Percentiles rank a stretch among this genome's conserved stretches.
phyloP scores from a whole-genome alignment of 805 yeast species.

The Groenewaldozyma tartarivorans region DNA sequence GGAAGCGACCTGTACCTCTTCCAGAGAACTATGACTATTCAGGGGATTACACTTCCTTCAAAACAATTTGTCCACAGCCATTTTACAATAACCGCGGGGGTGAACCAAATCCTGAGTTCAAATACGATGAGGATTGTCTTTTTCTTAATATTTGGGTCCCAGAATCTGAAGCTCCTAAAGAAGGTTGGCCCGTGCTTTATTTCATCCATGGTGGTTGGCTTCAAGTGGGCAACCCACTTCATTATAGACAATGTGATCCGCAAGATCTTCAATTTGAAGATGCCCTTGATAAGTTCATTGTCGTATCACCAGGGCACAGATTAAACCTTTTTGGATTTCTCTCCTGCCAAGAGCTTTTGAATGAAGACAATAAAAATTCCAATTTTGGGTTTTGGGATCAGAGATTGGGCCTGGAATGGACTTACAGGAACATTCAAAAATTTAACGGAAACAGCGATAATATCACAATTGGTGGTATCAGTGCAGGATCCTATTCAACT shows the following conservation, averaged over 20 bases:
- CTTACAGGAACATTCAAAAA: conserved; percentile 28
- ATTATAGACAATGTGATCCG: conserved; percentile 7
- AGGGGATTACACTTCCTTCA: conserved; percentile 30
- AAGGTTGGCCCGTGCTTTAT: conserved; percentile 35
- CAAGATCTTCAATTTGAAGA: conserved; percentile 10
- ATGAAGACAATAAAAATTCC: conserved; percentile 19
- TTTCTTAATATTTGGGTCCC: conserved; percentile 34
- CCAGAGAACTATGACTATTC: conserved; percentile 30
- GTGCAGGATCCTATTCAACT: conserved; percentile 35
- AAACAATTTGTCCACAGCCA: conserved; percentile 32
- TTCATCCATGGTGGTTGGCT: conserved; percentile 39
- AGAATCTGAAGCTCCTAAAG: conserved; percentile 26
- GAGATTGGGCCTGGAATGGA: conserved; percentile 35
- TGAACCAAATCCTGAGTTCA: conserved; percentile 23
- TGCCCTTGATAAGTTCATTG: conserved; percentile 24
- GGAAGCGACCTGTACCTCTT: conserved; percentile 27
- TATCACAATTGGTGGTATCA: conserved; percentile 34
- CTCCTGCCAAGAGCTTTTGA: conserved; percentile 29
- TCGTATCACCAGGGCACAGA: conserved; percentile 31
- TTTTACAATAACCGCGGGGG: conserved; percentile 6
- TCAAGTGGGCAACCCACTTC: conserved; percentile 26
- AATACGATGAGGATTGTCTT: conserved; percentile 28
- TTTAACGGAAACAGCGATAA: conserved; percentile 37
- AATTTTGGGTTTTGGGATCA: conserved; percentile 39
- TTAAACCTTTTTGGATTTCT: conserved; percentile 35